Conservation (phyloP, 805 yeast genomes). For the Lipomyces chichibuensis region DNA sequence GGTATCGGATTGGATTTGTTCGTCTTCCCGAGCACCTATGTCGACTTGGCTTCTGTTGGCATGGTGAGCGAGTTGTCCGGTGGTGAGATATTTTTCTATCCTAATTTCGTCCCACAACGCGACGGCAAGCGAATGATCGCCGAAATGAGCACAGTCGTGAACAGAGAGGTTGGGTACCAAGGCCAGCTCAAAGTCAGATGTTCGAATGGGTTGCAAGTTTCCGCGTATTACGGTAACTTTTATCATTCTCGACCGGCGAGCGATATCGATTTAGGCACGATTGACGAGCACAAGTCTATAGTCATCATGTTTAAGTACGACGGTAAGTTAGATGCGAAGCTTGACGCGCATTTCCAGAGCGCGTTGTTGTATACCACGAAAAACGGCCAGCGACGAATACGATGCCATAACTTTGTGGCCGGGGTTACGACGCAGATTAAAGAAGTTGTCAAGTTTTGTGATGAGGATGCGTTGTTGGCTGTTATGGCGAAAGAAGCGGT, state of each 20-base stretch:
- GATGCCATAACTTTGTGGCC: conserved; percentile 82
- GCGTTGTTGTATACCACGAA: conserved; percentile 83
- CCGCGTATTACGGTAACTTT: conserved; percentile 69
- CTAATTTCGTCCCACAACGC: conserved; percentile 64
- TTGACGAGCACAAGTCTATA: conserved; percentile 64
- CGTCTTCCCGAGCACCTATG: conserved; percentile 63
- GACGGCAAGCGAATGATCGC: conserved; percentile 70
- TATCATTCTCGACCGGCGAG: conserved; percentile 42
- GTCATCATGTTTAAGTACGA: conserved; percentile 78
- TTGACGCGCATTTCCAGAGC: conserved; percentile 87
- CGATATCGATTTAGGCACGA: conserved; percentile 72
- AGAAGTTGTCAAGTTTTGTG: conserved; percentile 77
- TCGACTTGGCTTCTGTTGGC: conserved; percentile 77
- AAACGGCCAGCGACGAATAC: conserved; percentile 75
- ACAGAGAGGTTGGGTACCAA: conserved; percentile 67
- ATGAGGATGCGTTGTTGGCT: conserved; percentile 66
- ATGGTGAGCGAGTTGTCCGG: conserved; percentile 67
- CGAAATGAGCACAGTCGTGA: conserved; percentile 49
- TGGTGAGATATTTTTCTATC: conserved; percentile 67
- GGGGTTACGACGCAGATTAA: conserved; percentile 75
- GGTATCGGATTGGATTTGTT: conserved; percentile 79
- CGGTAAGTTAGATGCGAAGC: conserved; percentile 66
- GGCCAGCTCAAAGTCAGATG: conserved; percentile 83
- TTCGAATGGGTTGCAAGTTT: conserved; percentile 82
- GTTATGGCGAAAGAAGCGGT: conserved; percentile 49